These are phyloP conservation scores for Excoecaria agallocha DNA, from an alignment of 345 rosid genomes.

Conservation along the genomic window DNA sequence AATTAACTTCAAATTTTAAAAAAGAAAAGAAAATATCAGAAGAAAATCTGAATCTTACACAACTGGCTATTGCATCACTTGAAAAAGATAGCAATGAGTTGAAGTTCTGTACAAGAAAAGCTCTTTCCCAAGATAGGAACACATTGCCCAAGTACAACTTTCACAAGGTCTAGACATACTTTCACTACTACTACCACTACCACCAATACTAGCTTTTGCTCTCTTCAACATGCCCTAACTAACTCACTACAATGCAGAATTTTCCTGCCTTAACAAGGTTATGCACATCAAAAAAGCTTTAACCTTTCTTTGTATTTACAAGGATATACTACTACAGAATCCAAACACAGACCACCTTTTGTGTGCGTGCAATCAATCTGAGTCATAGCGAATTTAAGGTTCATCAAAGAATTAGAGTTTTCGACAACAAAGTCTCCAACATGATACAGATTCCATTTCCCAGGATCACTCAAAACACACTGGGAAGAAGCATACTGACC, in stretches of 20 bases:
- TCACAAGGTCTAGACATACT: conserved; percentile 1
- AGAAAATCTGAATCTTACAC: no score
- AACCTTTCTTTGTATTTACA: conserved; percentile 40
- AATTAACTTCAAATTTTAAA: no score
- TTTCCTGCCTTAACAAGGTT: conserved; percentile 23
- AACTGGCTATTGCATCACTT: no score
- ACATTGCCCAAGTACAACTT: background rate
- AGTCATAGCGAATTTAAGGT: conserved; percentile 64
- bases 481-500: conserved; percentile 58
- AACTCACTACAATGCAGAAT: conserved; percentile 13
- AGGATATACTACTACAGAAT: conserved; percentile 63
- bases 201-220: conserved; percentile 1
- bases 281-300: conserved; percentile 45
- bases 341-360: conserved; percentile 88
- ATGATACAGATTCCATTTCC: conserved; percentile 69
- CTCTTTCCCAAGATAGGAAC: background rate
- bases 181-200: background rate
- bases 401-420: conserved; percentile 23
- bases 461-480: conserved; percentile 50
- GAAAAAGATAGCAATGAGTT: no score
- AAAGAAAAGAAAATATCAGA: no score
- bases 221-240: conserved; percentile 23
- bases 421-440: conserved; percentile 71
- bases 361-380: conserved; percentile 96
- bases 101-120: no score